A percentile compares a stretch with the other conserved stretches of the same genome.
Conservation (phyloP, 2,329 filamentous ascomycete genomes). For the Talaromyces pinophilus region DNA sequence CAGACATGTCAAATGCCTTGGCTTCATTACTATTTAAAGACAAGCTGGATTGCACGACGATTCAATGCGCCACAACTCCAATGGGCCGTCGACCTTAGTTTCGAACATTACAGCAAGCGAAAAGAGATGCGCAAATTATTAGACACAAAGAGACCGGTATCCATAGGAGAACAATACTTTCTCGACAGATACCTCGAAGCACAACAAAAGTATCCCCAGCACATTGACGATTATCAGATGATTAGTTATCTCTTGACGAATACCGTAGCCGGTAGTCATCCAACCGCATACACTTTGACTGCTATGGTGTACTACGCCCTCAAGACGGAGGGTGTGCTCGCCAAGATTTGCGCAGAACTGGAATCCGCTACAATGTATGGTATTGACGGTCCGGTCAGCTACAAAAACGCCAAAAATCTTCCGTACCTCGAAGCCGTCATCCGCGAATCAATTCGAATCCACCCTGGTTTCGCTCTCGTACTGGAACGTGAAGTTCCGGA, state of each 20-base stretch:
- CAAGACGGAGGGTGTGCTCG: slow-evolving; percentile 29
- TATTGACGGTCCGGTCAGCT: slow-evolving; percentile 19
- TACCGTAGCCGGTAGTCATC: slow-evolving; percentile 37
- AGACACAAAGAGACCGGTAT: neutral
- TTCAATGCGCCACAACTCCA: slow-evolving; percentile 22
- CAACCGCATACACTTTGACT: slow-evolving; percentile 38
- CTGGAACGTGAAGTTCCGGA: slow-evolving; percentile 25
- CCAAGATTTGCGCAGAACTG: slow-evolving; percentile 32
- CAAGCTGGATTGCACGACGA: slow-evolving; percentile 16
- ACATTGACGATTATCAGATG: slow-evolving; percentile 26
- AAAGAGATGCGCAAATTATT: neutral
- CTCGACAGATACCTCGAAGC: slow-evolving; percentile 27
- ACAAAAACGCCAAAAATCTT: slow-evolving; percentile 17
- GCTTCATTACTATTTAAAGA: slow-evolving; percentile 27
- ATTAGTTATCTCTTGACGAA: slow-evolving; percentile 30
- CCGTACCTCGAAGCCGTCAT: slow-evolving; percentile 24
- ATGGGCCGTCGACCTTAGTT: slow-evolving; percentile 22
- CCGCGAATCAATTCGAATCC: slow-evolving; percentile 25
- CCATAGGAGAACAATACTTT: slow-evolving; percentile 24
- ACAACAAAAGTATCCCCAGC: slow-evolving; percentile 26
- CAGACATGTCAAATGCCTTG: slow-evolving; percentile 23
- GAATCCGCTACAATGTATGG: slow-evolving; percentile 23
- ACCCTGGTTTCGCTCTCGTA: slow-evolving; percentile 24
- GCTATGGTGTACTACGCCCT: slow-evolving; percentile 36
- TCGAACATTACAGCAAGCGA: slow-evolving; percentile 20